Evolutionary conservation across 768 basidiomycete genomes (phyloP), one percentile per base, ranked within the genome.

Genomic region (Boletus tylopilopsis): DNA sequence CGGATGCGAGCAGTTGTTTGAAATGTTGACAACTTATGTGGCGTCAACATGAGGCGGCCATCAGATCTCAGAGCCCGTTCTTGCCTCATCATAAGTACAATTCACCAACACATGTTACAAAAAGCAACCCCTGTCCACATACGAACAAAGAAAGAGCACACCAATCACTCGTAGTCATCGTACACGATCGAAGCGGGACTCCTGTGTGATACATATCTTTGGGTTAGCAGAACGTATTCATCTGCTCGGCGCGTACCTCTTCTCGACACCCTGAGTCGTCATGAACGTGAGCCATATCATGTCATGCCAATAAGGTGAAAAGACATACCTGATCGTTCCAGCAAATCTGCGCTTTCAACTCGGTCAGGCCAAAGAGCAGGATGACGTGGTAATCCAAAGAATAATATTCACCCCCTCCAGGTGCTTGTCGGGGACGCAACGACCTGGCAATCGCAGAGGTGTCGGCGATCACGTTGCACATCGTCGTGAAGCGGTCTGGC

Each of bases 311-410:
- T 7, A 13, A 1, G 4, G 41, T 21, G 11, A 24, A 4, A 23
- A 18, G 33, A 43, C 51, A 24, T 10, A 59, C 60, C 53, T 7
- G 32, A 8, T 76, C 68, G 10, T 55, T 57, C 77, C 77, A 78
- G 2, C 64, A 57, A 23, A 76, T 67, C 30, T 76, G 71, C 0
- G 75, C 77, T 50, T 74, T 72, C 27, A 77, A 50, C 45, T 78
- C 77, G 0, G 75, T 73, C 10, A 70, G 47, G 2, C 76, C 76
- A 40, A 75, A 72, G 10, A 67, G 59, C 13, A 78, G 44, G 13
- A 76, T 53, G 4, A 77, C 57, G 5, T 71, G 62, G 40, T 63
- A 71, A 0, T 58, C 25, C 23, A 64, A 43, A 21, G 10, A 9
- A 48, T 64, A 64, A 27, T 49, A 61, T 6, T 35, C 23, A 22